Evolutionary conservation across 805 yeast genomes (phyloP).

Genomic region (Myxozyma neglecta): DNA sequence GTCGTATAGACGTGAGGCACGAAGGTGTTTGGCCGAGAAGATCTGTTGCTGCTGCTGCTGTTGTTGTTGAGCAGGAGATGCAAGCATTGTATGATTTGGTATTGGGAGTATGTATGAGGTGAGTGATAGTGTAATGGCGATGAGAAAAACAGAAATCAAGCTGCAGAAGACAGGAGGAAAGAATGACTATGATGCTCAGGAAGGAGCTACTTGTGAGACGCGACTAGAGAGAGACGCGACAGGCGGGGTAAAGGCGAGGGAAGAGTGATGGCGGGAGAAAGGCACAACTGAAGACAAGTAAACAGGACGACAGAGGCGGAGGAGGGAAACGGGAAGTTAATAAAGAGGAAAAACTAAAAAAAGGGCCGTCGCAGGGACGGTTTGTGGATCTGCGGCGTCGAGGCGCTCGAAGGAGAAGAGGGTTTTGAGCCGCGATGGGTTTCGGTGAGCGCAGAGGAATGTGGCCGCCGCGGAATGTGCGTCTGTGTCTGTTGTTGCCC

Average conservation of each 20-base stretch:
- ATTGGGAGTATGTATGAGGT: not conserved
- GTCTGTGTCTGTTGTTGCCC: not conserved
- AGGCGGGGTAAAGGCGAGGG: not conserved
- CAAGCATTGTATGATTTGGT: not conserved
- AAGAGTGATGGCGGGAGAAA: not conserved
- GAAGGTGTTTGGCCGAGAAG: constrained; percentile 22
- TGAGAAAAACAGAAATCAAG: not conserved
- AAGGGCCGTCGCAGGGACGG: not conserved
- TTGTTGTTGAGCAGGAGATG: not conserved
- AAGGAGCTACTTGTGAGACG: constrained; percentile 31
- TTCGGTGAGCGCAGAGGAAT: constrained; percentile 7
- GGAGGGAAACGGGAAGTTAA: not conserved
- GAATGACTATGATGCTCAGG: constrained; percentile 25
- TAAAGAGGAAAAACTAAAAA: not conserved
- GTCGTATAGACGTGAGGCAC: constrained; percentile 24
- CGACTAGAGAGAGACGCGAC: not conserved
- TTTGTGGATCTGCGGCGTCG: not conserved
- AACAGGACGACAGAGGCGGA: not conserved
- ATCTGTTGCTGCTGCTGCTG: not conserved
- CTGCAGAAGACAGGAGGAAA: not conserved
- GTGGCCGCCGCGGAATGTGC: constrained; percentile 12
- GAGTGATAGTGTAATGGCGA: not conserved
- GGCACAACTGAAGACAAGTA: not conserved
- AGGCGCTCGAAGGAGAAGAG: not conserved
- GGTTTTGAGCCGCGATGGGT: not conserved